Percentiles rank a stretch among this genome's conserved stretches.
Evolutionary conservation across 2,329 filamentous ascomycete species (phyloP).

Genomic region (Aspergillus sp.): DNA sequence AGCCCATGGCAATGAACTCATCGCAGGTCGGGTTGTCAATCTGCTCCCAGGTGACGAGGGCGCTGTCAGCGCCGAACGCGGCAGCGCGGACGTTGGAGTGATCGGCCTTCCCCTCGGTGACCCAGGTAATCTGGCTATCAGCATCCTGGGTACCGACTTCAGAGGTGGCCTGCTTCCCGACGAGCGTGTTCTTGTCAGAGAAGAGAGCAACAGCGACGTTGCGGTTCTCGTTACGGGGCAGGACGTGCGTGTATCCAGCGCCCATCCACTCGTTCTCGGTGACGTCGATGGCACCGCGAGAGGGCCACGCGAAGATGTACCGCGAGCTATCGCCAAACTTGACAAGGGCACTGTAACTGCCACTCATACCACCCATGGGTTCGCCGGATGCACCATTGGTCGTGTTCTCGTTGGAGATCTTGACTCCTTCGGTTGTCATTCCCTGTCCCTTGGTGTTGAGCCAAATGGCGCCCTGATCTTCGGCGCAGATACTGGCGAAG

Average conservation of each 20-base stretch:
- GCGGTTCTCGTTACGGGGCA: slow-evolving; percentile 58
- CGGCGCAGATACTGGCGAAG: slow-evolving; percentile 60
- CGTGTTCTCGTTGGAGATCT: slow-evolving; percentile 63
- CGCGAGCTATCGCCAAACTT: slow-evolving; percentile 52
- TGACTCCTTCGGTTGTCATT: slow-evolving; percentile 54
- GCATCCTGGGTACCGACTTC: slow-evolving; percentile 54
- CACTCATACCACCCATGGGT: slow-evolving; percentile 63
- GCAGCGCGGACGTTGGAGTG: slow-evolving; percentile 61
- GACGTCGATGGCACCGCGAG: slow-evolving; percentile 58
- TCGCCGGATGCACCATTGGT: slow-evolving; percentile 61
- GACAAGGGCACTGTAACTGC: slow-evolving; percentile 59
- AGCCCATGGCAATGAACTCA: slow-evolving; percentile 57
- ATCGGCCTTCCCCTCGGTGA: slow-evolving; percentile 54
- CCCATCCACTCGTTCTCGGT: slow-evolving; percentile 60
- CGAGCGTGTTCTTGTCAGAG: slow-evolving; percentile 58
- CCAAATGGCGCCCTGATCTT: slow-evolving; percentile 65
- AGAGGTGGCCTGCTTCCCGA: slow-evolving; percentile 55
- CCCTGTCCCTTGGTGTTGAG: slow-evolving; percentile 60
- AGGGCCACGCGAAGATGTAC: slow-evolving; percentile 65
- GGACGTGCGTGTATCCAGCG: slow-evolving; percentile 52
- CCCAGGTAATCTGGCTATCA: slow-evolving; percentile 61
- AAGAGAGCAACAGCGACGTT: slow-evolving; percentile 61
- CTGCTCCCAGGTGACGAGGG: slow-evolving; percentile 63
- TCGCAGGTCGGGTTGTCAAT: slow-evolving; percentile 57
- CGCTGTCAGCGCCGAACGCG: slow-evolving; percentile 52